phyloP scores from a whole-genome alignment of 2,329 filamentous ascomycete species.

The Annulohypoxylon truncatum region DNA sequence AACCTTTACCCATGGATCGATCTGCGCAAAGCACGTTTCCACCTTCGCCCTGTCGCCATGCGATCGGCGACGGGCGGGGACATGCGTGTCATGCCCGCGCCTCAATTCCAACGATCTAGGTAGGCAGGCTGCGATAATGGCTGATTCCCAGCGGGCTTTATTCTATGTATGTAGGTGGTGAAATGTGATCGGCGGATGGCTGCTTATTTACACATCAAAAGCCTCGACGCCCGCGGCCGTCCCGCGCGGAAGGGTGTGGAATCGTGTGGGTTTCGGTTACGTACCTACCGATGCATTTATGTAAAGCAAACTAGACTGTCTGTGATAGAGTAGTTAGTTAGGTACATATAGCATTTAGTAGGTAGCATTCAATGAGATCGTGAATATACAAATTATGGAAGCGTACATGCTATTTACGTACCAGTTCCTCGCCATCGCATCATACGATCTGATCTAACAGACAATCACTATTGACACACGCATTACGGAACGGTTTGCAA shows the following conservation, averaged over 20 bases:
- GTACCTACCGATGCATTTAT: too few relatives aligned
- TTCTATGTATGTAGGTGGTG: background rate
- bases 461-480: background rate
- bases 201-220: background rate
- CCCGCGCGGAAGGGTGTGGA: background rate
- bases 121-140: background rate
- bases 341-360: background rate
- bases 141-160: background rate
- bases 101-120: background rate
- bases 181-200: background rate
- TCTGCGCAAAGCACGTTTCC: conserved; percentile 20
- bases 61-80: conserved; percentile 8
- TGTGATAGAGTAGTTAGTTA: background rate
- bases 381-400: background rate
- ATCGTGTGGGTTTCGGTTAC: background rate
- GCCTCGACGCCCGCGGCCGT: background rate
- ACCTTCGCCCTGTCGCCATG: background rate
- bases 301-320: background rate
- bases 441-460: background rate
- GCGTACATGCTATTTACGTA: background rate
- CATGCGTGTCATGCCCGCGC: background rate
- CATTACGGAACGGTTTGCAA: background rate
- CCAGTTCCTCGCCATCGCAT: background rate
- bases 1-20: background rate
- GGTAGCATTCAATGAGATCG: background rate